phyloP scores from a whole-genome alignment of 192 early-diverging fungal genomes.

The Coemansia sp. region DNA sequence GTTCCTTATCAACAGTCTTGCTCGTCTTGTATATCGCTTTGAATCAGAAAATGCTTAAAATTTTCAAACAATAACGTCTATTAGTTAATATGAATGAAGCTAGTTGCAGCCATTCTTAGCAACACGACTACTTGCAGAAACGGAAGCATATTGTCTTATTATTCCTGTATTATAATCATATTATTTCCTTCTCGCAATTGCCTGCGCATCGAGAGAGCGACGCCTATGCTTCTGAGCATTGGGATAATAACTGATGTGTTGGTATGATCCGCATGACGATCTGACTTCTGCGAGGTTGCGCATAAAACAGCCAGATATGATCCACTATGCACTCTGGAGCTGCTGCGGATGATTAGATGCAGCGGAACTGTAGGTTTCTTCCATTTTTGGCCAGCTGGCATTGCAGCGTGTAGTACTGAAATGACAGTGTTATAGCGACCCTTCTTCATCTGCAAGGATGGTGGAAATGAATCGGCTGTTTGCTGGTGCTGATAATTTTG shows the following conservation, averaged over 20 bases:
- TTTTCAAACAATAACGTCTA: too few relatives aligned
- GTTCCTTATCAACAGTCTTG: too few relatives aligned
- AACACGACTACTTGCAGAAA: not conserved
- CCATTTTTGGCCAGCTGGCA: constrained; percentile 14
- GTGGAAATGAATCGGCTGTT: constrained; percentile 26
- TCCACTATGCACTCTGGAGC: constrained; percentile 5
- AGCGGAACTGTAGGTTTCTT: not conserved
- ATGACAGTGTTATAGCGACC: constrained; percentile 38
- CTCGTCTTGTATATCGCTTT: too few relatives aligned
- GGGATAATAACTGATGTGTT: constrained; percentile 31
- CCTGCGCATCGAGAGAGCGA: constrained; percentile 17
- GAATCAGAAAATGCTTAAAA: too few relatives aligned
- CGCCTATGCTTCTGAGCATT: constrained; percentile 1
- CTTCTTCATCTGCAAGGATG: constrained; percentile 9
- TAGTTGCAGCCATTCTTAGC: not conserved
- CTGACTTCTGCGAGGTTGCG: constrained; percentile 28
- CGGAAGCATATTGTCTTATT: not conserved
- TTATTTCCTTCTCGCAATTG: not conserved
- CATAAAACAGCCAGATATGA: constrained; percentile 17
- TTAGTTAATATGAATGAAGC: too few relatives aligned
- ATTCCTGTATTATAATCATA: not conserved
- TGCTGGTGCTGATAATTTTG: constrained; percentile 38
- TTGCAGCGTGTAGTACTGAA: constrained; percentile 38
- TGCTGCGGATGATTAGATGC: not conserved
- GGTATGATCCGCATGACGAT: constrained; percentile 13